Evolutionary conservation across 2,329 filamentous ascomycete genomes (phyloP).

Genomic region (Harringtonia lauricola): DNA sequence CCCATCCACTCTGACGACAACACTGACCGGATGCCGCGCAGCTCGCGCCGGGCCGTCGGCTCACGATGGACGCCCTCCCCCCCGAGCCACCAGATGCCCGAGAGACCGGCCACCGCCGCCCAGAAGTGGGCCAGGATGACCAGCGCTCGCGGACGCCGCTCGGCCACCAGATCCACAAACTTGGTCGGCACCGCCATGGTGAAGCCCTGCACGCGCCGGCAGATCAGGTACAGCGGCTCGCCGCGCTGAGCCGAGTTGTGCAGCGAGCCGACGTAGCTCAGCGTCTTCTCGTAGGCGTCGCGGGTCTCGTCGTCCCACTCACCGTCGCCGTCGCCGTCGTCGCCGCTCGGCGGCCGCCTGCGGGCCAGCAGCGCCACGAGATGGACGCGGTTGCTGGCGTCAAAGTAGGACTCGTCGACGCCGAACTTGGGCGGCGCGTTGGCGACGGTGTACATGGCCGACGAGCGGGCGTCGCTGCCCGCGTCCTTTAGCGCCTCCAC

Average conservation of each 20-base stretch:
- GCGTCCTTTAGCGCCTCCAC: slow-evolving; percentile 11
- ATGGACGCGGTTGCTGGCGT: slow-evolving; percentile 11
- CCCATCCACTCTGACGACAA: slow-evolving; percentile 13
- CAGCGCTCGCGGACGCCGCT: slow-evolving; percentile 15
- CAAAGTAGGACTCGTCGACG: slow-evolving; percentile 17
- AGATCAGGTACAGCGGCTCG: slow-evolving; percentile 19
- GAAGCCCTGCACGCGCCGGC: slow-evolving; percentile 16
- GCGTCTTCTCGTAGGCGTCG: slow-evolving; percentile 17
- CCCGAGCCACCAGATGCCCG: slow-evolving; percentile 17
- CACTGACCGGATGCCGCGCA: slow-evolving; percentile 14
- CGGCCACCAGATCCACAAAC: slow-evolving; percentile 14
- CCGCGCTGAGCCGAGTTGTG: slow-evolving; percentile 15
- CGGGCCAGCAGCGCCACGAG: slow-evolving; percentile 13
- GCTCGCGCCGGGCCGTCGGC: slow-evolving; percentile 15
- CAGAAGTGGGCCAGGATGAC: slow-evolving; percentile 17
- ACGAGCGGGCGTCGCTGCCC: slow-evolving; percentile 7
- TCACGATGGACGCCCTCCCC: slow-evolving; percentile 5
- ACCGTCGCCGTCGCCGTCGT: too few species aligned
- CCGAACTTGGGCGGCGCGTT: slow-evolving; percentile 13
- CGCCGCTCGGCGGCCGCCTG: slow-evolving; percentile 10
- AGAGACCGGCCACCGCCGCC: slow-evolving; percentile 13
- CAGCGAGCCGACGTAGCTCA: slow-evolving; percentile 17
- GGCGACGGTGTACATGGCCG: slow-evolving; percentile 10
- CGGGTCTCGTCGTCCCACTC: slow-evolving; percentile 14
- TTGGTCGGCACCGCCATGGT: slow-evolving; percentile 14